phyloP scores from a whole-genome alignment of 2,329 filamentous ascomycete species.

The Talaromyces amestolkiae region DNA sequence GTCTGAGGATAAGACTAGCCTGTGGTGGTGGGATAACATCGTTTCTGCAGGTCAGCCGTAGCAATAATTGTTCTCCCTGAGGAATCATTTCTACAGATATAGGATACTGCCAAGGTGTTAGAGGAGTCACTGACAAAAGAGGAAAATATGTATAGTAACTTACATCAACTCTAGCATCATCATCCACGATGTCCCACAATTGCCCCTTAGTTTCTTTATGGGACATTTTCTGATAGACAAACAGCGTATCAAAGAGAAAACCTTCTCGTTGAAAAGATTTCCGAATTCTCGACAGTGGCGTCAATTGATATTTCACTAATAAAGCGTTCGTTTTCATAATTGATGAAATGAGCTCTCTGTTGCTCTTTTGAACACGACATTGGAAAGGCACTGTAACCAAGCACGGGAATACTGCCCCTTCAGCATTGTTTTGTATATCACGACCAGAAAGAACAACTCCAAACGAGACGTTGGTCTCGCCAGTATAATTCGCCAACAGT shows the following conservation, averaged over 20 bases:
- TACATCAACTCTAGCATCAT: slow-evolving; percentile 66
- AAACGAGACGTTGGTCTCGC: slow-evolving; percentile 71
- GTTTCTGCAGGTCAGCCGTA: slow-evolving; percentile 66
- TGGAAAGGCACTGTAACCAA: slow-evolving; percentile 76
- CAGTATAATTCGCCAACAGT: slow-evolving; percentile 71
- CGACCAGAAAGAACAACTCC: slow-evolving; percentile 78
- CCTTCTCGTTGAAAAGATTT: slow-evolving; percentile 64
- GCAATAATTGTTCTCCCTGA: slow-evolving; percentile 47
- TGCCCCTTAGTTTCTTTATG: slow-evolving; percentile 22
- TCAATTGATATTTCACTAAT: slow-evolving; percentile 68
- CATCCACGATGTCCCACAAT: slow-evolving; percentile 62
- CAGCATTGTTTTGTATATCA: slow-evolving; percentile 57
- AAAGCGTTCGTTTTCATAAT: slow-evolving; percentile 66
- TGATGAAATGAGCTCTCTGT: slow-evolving; percentile 56
- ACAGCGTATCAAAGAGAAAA: slow-evolving; percentile 76
- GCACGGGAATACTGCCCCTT: slow-evolving; percentile 68
- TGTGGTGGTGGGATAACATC: slow-evolving; percentile 67
- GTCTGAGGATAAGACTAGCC: slow-evolving; percentile 63
- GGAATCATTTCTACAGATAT: slow-evolving; percentile 78
- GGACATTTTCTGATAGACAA: slow-evolving; percentile 72
- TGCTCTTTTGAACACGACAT: slow-evolving; percentile 55
- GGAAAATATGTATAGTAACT: slow-evolving; percentile 20
- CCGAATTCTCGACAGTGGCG: slow-evolving; percentile 69
- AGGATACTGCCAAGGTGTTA: slow-evolving; percentile 54
- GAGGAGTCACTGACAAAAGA: slow-evolving; percentile 5